Conservation (phyloP, 1,139 yeast species). For the Dujonia santamariae region DNA sequence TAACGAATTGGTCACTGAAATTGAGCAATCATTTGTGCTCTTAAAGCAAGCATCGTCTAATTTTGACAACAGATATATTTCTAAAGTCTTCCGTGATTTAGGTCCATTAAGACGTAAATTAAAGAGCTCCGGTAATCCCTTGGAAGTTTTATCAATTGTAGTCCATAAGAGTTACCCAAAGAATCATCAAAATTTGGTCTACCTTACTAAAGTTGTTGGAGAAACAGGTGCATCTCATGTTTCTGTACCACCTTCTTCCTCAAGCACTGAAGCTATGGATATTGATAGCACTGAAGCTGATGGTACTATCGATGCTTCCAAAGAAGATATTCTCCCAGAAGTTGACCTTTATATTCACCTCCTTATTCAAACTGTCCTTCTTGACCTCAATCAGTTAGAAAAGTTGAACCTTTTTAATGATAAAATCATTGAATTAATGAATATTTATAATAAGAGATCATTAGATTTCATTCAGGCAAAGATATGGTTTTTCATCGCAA, state of each 20-base stretch:
- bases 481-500: conserved; percentile 86
- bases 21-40: conserved; percentile 51
- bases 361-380: conserved; percentile 69
- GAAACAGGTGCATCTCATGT: conserved; percentile 7
- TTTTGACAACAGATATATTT: conserved; percentile 82
- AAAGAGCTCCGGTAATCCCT: conserved; percentile 26
- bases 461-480: conserved; percentile 87
- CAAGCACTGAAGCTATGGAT: conserved; percentile 23
- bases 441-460: conserved; percentile 72
- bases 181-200: conserved; percentile 38
- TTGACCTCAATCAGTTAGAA: conserved; percentile 55
- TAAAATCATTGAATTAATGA: conserved; percentile 53
- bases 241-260: conserved; percentile 10
- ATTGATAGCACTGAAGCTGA: conserved; percentile 16
- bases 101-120: conserved; percentile 71
- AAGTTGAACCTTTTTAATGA: conserved; percentile 52
- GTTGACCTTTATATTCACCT: conserved; percentile 78
- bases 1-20: conserved; percentile 31
- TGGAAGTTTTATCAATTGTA: conserved; percentile 49
- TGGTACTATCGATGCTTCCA: conserved; percentile 13
- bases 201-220: conserved; percentile 39
- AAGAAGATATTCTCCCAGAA: conserved; percentile 57
- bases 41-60: conserved; percentile 70
- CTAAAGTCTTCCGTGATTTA: conserved; percentile 82
- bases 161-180: conserved; percentile 54